Conservation (phyloP, 2,329 filamentous ascomycete genomes). For the Karstenula rhodostoma region DNA sequence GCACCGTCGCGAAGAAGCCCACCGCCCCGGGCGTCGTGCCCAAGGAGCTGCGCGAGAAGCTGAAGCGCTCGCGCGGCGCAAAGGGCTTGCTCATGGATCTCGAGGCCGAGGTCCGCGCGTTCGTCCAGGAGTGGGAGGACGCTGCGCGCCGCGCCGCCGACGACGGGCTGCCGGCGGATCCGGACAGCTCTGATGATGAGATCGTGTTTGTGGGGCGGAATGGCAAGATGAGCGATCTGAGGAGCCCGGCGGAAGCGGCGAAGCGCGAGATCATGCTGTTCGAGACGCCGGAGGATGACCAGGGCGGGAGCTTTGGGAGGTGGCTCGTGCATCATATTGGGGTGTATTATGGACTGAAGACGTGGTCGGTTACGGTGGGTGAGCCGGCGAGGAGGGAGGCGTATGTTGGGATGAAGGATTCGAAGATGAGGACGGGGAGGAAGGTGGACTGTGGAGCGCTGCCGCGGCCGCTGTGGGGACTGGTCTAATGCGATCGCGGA, state of each 20-base stretch:
- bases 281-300: slow-evolving; percentile 78
- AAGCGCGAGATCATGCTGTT: slow-evolving; percentile 77
- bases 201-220: slow-evolving; percentile 86
- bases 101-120: slow-evolving; percentile 82
- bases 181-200: slow-evolving; percentile 76
- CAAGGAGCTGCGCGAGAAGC: slow-evolving; percentile 78
- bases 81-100: slow-evolving; percentile 82
- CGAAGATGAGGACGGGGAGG: slow-evolving; percentile 38
- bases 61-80: slow-evolving; percentile 82
- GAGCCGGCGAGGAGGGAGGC: slow-evolving; percentile 78
- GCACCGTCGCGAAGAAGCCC: slow-evolving; percentile 50
- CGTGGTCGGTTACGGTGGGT: slow-evolving; percentile 78
- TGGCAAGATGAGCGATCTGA: slow-evolving; percentile 68
- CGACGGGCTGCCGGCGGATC: slow-evolving; percentile 53
- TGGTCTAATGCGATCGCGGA: slow-evolving; percentile 33
- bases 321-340: slow-evolving; percentile 95
- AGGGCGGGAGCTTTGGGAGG: slow-evolving; percentile 81
- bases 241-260: slow-evolving; percentile 59
- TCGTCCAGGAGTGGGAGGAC: slow-evolving; percentile 71
- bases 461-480: slow-evolving; percentile 46
- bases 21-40: slow-evolving; percentile 67
- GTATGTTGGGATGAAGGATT: slow-evolving; percentile 76
- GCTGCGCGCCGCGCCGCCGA: slow-evolving; percentile 58
- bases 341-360: slow-evolving; percentile 87
- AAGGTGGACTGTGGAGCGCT: slow-evolving; percentile 32